Evolutionary conservation across 2,329 filamentous ascomycete species (phyloP).

Genomic region (Colletotrichum higginsianum): DNA sequence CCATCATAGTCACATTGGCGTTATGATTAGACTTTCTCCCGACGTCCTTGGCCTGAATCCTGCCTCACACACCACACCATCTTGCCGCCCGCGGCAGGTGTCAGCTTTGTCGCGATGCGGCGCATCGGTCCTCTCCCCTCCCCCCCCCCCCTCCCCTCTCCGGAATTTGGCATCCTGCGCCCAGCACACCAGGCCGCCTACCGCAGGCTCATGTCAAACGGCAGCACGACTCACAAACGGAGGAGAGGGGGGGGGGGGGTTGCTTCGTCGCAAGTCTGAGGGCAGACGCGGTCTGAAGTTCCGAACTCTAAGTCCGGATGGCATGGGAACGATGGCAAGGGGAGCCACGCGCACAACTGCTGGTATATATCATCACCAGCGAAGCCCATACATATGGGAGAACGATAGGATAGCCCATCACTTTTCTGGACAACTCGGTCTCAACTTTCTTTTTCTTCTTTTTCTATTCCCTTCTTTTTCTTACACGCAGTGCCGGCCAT

Average conservation of each 20-base stretch:
- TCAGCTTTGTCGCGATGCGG: conserved; percentile 20
- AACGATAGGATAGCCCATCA: not conserved
- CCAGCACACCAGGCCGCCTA: conserved; percentile 12
- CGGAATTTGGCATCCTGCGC: conserved; percentile 3
- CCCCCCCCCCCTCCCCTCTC: not conserved
- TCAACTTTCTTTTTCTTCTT: conserved; percentile 11
- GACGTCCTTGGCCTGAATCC: conserved; percentile 10
- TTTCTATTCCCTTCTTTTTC: conserved; percentile 17
- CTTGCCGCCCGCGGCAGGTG: conserved; percentile 2
- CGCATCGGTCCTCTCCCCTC: too few species aligned
- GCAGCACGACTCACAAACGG: conserved; percentile 11
- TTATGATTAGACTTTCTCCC: conserved; percentile 8
- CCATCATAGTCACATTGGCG: not conserved
- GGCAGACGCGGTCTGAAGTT: conserved; percentile 33
- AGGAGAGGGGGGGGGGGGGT: not conserved
- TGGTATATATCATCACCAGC: conserved; percentile 13
- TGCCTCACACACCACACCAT: conserved; percentile 14
- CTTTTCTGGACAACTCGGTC: conserved; percentile 1
- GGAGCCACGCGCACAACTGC: not conserved
- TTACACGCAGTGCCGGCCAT: conserved; percentile 38
- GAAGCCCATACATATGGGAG: rapidly evolving
- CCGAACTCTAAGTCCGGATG: conserved; percentile 32
- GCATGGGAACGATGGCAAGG: conserved; percentile 4
- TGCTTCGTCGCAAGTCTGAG: conserved; percentile 30
- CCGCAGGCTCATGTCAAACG: conserved; percentile 4